Evolutionary conservation across 2,329 filamentous ascomycete genomes (phyloP), one percentile per base, ranked within the genome.

Genomic region (Diaporthe amygdali): DNA sequence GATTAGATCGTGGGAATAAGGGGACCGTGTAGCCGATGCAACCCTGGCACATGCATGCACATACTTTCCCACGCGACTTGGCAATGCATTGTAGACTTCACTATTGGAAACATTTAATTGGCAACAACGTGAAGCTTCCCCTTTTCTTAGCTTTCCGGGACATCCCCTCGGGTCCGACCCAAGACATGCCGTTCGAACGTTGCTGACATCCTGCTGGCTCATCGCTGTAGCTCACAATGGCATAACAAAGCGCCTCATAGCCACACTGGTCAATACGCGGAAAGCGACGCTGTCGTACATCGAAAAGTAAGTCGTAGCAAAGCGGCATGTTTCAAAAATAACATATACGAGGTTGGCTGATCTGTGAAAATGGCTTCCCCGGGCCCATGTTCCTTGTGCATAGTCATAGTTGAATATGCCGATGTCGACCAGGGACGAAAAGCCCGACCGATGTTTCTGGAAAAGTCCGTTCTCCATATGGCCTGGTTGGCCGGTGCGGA

Each of bases 351-450:
- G 41, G 27, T 15, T 63, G 56, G 22, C 25, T 17, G 41, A 14
- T 34, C 27, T 15, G 41, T 47, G 27, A 25, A 6, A 22, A 5
- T 22, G 41, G 56, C 25, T 47, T 17, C 41, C 41, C 39, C 27
- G 30, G 30, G 25, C 37, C 56, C 56, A 34, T 63, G 56, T 63
- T 63, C 56, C 56, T 34, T 63, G 56, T 27, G 56, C 56, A 63
- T 63, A 34, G 32, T 20, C 4, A 46, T 20, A 22, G 41, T 12
- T 25, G 20, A 34, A 63, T 47, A 63, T 63, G 56, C 56, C 56
- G 56, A 34, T 34, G n/a, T n/a, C 27, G n/a, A 34, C 20, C 22
- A 32, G 39, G 39, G 39, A 41, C 54, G 34, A 59, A 7, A 59
- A 59, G 41, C 34, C 34, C n/a, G n/a, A n/a, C 34, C 54, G 34